These are phyloP conservation scores for Rhododendron vialii DNA, from an alignment of 148 eudicot species.

Conservation along the genomic window DNA sequence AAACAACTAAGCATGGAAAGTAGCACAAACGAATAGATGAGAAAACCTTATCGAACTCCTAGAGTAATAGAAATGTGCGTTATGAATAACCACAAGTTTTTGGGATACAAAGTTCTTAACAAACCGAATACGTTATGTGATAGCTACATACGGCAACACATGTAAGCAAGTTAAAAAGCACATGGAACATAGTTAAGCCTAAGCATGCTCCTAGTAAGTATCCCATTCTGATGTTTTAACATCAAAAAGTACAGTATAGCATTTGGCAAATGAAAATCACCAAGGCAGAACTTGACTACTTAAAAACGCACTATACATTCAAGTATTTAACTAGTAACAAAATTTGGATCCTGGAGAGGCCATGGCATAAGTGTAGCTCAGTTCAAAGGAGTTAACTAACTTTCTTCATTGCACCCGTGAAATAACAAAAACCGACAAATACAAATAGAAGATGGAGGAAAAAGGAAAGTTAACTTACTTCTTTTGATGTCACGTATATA, in stretches of 20 bases:
- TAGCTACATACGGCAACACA: no score
- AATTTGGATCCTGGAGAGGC: not conserved
- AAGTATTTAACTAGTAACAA: not conserved
- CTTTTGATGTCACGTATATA: conserved; percentile 80
- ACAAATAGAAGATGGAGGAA: not conserved
- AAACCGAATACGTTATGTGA: no score
- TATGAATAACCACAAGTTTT: no score
- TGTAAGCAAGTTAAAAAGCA: not conserved
- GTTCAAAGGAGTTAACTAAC: not conserved
- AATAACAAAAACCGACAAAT: not conserved
- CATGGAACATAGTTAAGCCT: not conserved
- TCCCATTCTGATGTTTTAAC: not conserved
- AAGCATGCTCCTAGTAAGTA: not conserved
- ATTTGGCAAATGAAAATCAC: not conserved
- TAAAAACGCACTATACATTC: not conserved
- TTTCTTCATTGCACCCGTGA: not conserved
- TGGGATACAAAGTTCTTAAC: no score
- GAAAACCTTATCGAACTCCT: no score
- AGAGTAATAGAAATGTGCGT: no score
- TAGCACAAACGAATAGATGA: no score
- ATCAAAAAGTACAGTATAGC: not conserved
- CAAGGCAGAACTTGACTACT: not conserved
- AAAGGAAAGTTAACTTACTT: conserved; percentile 41
- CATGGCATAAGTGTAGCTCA: not conserved
- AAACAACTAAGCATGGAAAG: no score